A percentile compares a stretch with the other conserved stretches of the same genome.
Conservation (phyloP, 202 grass and related monocot genomes). For the Schoenoplectus triqueter region DNA sequence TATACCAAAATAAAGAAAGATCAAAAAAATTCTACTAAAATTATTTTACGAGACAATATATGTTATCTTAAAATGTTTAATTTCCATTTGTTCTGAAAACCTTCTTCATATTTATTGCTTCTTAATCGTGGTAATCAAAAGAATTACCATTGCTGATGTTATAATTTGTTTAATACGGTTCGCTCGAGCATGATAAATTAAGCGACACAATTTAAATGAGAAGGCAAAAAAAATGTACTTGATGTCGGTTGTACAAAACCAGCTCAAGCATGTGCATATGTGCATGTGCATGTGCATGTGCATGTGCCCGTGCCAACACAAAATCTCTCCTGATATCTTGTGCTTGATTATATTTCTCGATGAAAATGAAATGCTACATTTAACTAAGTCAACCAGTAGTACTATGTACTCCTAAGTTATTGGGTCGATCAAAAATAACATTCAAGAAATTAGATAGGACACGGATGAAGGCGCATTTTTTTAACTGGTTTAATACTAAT, state of each 20-base stretch:
- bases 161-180: background rate
- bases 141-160: too few relatives aligned
- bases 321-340: constrained; percentile 13
- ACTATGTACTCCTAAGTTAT: background rate
- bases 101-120: too few relatives aligned
- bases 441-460: background rate
- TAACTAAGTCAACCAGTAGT: background rate
- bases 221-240: constrained; percentile 29
- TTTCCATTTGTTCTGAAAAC: too few relatives aligned
- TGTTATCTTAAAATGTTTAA: too few relatives aligned
- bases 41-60: too few relatives aligned
- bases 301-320: constrained; percentile 32
- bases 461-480: background rate
- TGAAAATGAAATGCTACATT: background rate
- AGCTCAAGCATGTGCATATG: constrained; percentile 23
- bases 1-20: too few relatives aligned
- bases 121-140: too few relatives aligned
- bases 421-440: background rate
- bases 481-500: background rate
- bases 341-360: constrained; percentile 25
- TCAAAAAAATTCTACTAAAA: too few relatives aligned
- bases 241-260: constrained; percentile 34
- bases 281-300: constrained; percentile 27
- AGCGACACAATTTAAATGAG: constrained; percentile 31
- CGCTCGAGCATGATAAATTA: constrained; percentile 4